These are phyloP conservation scores for Geotrichum siamense DNA, from an alignment of 1,139 yeast genomes.

Conservation along the genomic window DNA sequence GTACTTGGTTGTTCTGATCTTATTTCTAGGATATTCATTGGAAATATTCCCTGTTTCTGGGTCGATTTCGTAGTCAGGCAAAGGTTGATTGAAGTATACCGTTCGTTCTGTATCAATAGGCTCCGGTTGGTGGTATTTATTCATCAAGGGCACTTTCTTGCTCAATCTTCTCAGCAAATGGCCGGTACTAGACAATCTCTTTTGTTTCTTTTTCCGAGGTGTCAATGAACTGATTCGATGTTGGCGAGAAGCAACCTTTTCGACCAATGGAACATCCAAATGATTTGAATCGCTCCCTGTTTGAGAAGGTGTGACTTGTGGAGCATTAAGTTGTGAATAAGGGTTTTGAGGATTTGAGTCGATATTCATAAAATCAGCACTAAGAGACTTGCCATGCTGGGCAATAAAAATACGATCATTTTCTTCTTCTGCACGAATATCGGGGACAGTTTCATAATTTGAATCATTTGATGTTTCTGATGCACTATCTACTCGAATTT, in stretches of 20 bases:
- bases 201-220: conserved; percentile 9
- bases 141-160: conserved; percentile 13
- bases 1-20: conserved; percentile 87
- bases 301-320: not conserved
- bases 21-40: conserved; percentile 60
- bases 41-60: conserved; percentile 41
- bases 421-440: conserved; percentile 5
- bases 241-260: conserved; percentile 12
- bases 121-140: conserved; percentile 4
- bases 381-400: not conserved
- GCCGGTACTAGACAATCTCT: conserved; percentile 8
- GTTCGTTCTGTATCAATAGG: conserved; percentile 19
- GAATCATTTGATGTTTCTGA: conserved; percentile 2
- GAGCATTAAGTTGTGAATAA: not conserved
- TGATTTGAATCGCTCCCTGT: not conserved
- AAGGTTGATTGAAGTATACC: conserved; percentile 54
- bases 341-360: conserved; percentile 9
- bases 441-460: conserved; percentile 7
- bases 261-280: not conserved
- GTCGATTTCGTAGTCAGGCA: conserved; percentile 57
- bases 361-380: conserved; percentile 1
- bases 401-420: conserved; percentile 7
- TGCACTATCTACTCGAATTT: too few species aligned
- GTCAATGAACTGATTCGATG: conserved; percentile 13
- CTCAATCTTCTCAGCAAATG: conserved; percentile 14